phyloP scores from a whole-genome alignment of 2,329 filamentous ascomycete genomes.

The Aspergillus fijiensis region DNA sequence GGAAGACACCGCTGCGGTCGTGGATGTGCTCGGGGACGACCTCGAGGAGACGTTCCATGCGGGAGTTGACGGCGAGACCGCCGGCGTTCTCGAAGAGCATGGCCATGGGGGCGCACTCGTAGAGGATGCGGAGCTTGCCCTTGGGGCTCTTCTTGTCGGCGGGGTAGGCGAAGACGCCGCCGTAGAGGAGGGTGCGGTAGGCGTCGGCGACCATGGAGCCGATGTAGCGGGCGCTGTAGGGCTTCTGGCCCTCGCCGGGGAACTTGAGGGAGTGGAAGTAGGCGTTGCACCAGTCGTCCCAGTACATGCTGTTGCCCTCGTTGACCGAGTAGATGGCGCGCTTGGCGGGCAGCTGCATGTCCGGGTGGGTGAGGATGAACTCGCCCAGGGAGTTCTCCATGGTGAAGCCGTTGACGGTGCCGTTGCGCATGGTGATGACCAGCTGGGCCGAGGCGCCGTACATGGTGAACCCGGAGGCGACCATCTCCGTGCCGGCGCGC shows the following conservation, averaged over 20 bases:
- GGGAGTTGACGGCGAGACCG: constrained; percentile 85
- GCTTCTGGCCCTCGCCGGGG: constrained; percentile 70
- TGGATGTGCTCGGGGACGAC: constrained; percentile 91
- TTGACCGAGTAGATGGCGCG: constrained; percentile 96
- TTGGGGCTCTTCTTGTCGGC: constrained; percentile 98
- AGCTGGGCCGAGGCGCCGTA: constrained; percentile 96
- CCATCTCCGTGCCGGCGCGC: constrained; percentile 82
- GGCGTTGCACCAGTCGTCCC: constrained; percentile 80
- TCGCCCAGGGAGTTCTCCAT: constrained; percentile 95
- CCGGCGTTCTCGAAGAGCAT: constrained; percentile 99
- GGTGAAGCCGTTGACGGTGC: constrained; percentile 94
- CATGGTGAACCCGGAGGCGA: constrained; percentile 99
- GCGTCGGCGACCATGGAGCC: constrained; percentile 98
- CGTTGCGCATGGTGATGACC: constrained; percentile 93
- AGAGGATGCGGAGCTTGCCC: constrained; percentile 94
- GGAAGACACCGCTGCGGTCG: constrained; percentile 91
- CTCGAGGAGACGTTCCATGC: constrained; percentile 86
- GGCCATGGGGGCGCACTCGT: constrained; percentile 98
- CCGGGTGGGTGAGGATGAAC: constrained; percentile 95
- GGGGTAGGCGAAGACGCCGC: constrained; percentile 95
- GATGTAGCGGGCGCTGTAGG: constrained; percentile 93
- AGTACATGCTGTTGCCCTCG: constrained; percentile 97
- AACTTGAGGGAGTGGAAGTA: constrained; percentile 91
- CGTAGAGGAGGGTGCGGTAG: constrained; percentile 92
- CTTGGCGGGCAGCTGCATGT: constrained; percentile 82